Conservation (phyloP, 345 rosid genomes). For the Lepidium didymum region DNA sequence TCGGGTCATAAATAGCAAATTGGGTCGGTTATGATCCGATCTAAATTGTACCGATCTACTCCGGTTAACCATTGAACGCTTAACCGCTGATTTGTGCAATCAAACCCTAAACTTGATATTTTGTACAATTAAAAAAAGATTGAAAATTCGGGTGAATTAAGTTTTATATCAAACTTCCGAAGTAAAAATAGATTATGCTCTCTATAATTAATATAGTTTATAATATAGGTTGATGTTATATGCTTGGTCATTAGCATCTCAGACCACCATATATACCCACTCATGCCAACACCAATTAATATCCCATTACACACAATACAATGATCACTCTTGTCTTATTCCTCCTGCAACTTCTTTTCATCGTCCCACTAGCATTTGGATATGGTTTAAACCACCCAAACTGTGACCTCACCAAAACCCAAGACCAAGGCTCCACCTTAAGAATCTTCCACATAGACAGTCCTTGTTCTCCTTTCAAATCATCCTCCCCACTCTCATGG, state of each 20-base stretch:
- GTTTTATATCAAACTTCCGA: too few relatives aligned
- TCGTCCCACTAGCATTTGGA: constrained; percentile 28
- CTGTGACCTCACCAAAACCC: constrained; percentile 33
- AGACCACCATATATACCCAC: constrained; percentile 28
- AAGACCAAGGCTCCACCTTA: constrained; percentile 54
- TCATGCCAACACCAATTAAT: constrained; percentile 12
- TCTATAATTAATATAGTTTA: not conserved
- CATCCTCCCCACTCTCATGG: constrained; percentile 61
- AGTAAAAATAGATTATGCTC: too few relatives aligned
- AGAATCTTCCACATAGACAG: constrained; percentile 72
- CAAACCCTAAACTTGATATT: too few relatives aligned
- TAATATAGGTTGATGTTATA: not conserved
- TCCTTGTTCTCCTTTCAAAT: constrained; percentile 72
- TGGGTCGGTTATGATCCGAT: too few relatives aligned
- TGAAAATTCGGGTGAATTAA: too few relatives aligned
- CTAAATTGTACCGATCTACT: too few relatives aligned
- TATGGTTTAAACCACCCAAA: constrained; percentile 37
- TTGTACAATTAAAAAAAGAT: too few relatives aligned
- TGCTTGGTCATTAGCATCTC: constrained; percentile 8
- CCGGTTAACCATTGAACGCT: too few relatives aligned
- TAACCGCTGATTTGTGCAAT: too few relatives aligned
- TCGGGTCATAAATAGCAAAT: too few relatives aligned
- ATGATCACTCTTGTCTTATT: constrained; percentile 24
- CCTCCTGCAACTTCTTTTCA: constrained; percentile 20
- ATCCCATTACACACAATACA: constrained; percentile 4